Evolutionary conservation across 2,329 filamentous ascomycete species (phyloP), one percentile per base, ranked within the genome.

Genomic region (Epichloe coenophiala): DNA sequence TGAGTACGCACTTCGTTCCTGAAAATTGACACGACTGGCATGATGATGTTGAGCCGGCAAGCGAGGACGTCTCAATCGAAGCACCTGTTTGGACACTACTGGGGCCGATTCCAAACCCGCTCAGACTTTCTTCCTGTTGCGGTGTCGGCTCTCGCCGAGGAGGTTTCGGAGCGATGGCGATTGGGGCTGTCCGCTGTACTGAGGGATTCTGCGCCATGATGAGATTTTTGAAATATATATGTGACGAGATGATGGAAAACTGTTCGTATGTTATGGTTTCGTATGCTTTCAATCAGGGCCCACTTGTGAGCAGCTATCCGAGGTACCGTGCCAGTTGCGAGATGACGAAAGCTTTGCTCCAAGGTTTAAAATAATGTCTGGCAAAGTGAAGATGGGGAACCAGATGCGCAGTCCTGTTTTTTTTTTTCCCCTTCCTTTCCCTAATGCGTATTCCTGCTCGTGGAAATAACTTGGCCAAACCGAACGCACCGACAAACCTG

Each of bases 1-100:
- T 71, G 63, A 86, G 78, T 55, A 88, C 81, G 69, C 88, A 93
- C 68, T 83, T 83, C 60, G 80, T 80, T 65, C 86, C 85, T 57
- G 84, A 79, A 65, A 78, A 76, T 55, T 83, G 76, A 66, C 88
- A 93, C 53, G 84, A 80, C 69, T 88, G 84, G 67, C 85, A 88
- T 39, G 81, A 78, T 51, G 76, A 70, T 53, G 71, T 69, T 48
- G 71, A 68, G 53, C 66, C 62, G 55, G 65, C 61, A 51, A 64
- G 63, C 59, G 62, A 62, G 68, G 64, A 65, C 21, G 72, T 74
- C 51, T 77, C 77, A 42, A 72, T 69, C 17, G 76, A 77, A 57
- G 73, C 72, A 55, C 74, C 68, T 58, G 72, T 73, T 60, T 71
- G 73, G 61, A 74, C 69, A 60, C 73, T 76, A 57, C 70, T 68